phyloP scores from a whole-genome alignment of 345 rosid genomes.

The Brassica juncea region DNA sequence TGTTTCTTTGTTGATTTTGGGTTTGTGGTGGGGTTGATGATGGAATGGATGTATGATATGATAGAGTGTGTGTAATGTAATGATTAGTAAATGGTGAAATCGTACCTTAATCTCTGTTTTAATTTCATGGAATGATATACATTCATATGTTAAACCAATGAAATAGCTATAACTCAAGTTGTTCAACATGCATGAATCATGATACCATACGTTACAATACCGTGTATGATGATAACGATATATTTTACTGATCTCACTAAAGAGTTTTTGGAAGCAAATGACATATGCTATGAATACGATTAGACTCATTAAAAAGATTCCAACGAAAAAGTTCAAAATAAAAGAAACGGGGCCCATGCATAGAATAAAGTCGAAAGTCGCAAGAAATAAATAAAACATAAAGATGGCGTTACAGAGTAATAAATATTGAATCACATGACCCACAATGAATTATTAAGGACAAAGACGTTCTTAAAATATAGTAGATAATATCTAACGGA shows the following conservation, averaged over 20 bases:
- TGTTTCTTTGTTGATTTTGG: constrained; percentile 28
- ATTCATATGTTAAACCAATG: neutral
- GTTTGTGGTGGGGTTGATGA: constrained; percentile 23
- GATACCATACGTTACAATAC: neutral
- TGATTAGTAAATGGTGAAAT: constrained; percentile 15
- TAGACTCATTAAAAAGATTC: constrained; percentile 21
- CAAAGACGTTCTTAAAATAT: constrained; percentile 6
- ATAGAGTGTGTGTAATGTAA: constrained; percentile 20
- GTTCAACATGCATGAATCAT: neutral
- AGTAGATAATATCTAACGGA: constrained; percentile 12
- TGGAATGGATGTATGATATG: constrained; percentile 36
- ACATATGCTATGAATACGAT: constrained; percentile 4
- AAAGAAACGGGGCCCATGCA: constrained; percentile 24
- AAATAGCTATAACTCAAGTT: neutral
- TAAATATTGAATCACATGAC: constrained; percentile 31
- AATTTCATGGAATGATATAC: constrained; percentile 3
- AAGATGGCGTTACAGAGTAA: constrained; percentile 20
- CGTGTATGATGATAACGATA: neutral
- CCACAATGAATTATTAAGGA: constrained; percentile 23
- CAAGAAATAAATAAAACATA: constrained; percentile 10
- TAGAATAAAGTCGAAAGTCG: constrained; percentile 28
- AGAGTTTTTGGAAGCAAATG: neutral
- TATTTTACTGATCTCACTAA: constrained; percentile 12
- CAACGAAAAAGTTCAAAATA: constrained; percentile 17
- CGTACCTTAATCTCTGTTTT: neutral